phyloP scores from a whole-genome alignment of 257 asterid genomes.

The Solanum etuberosum region DNA sequence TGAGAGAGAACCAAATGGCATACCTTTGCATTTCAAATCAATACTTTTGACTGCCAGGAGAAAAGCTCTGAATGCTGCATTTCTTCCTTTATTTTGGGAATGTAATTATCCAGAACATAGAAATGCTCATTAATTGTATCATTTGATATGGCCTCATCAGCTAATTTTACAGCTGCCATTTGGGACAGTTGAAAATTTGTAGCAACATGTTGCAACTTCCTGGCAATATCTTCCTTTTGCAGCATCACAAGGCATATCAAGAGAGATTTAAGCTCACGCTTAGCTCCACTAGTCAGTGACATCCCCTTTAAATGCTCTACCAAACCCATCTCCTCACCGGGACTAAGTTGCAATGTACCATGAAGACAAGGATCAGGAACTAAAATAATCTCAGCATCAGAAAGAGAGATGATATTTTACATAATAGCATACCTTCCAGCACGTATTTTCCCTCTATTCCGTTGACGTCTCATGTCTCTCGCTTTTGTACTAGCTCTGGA shows the following conservation, averaged over 20 bases:
- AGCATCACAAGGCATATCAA: slow-evolving; percentile 67
- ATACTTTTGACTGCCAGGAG: slow-evolving; percentile 62
- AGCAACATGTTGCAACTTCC: slow-evolving; percentile 55
- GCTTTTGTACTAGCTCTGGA: slow-evolving; percentile 49
- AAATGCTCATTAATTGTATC: slow-evolving; percentile 37
- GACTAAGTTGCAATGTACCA: slow-evolving; percentile 31
- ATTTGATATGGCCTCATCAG: slow-evolving; percentile 40
- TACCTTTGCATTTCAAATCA: slow-evolving; percentile 23
- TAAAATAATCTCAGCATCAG: not conserved
- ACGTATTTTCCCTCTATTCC: slow-evolving; percentile 85
- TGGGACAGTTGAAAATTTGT: slow-evolving; percentile 75
- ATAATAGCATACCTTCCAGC: slow-evolving; percentile 75
- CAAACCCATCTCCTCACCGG: slow-evolving; percentile 84
- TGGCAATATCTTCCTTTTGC: slow-evolving; percentile 55
- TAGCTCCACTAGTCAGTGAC: slow-evolving; percentile 67
- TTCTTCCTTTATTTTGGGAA: slow-evolving; percentile 34
- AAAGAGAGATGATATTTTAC: not conserved
- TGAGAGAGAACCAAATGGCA: not conserved
- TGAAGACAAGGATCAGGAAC: not conserved
- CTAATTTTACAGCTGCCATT: slow-evolving; percentile 68
- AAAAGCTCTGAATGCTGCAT: slow-evolving; percentile 44
- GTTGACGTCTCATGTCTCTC: slow-evolving; percentile 58
- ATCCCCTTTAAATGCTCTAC: slow-evolving; percentile 83
- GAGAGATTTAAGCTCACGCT: slow-evolving; percentile 56
- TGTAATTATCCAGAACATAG: slow-evolving; percentile 48